These are phyloP conservation scores for Colletotrichum endophyticum DNA, from an alignment of 2,329 filamentous ascomycete species.

Conservation along the genomic window DNA sequence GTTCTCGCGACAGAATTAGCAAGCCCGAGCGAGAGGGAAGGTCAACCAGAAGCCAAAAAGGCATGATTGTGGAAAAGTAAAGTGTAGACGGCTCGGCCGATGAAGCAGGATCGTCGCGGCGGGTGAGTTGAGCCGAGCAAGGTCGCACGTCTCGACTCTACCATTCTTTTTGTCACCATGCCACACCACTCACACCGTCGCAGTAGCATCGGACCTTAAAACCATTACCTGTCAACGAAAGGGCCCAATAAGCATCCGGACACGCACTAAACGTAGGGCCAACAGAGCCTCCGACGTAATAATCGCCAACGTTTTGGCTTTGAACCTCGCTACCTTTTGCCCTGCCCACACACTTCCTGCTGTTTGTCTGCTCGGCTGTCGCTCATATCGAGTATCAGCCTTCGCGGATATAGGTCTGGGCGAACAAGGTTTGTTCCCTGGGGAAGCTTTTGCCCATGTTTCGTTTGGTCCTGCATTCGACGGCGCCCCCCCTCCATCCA, in stretches of 20 bases:
- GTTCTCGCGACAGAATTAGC: not conserved
- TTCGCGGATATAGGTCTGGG: not conserved
- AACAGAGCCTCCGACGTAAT: not conserved
- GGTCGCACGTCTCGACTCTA: not conserved
- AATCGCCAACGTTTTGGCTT: not conserved
- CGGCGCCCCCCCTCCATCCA: not conserved
- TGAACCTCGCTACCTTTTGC: not conserved
- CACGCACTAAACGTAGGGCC: not conserved
- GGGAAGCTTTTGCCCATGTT: conserved; percentile 20
- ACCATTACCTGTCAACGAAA: not conserved
- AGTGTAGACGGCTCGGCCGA: not conserved
- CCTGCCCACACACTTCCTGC: not conserved
- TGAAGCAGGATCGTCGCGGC: not conserved
- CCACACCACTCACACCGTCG: not conserved
- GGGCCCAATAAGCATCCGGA: not conserved
- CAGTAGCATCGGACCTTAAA: not conserved
- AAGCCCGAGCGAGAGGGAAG: not conserved
- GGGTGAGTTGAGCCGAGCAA: not conserved
- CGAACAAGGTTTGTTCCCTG: not conserved
- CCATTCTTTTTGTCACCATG: not conserved
- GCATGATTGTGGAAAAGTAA: not conserved
- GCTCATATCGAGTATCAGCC: not conserved
- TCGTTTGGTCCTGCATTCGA: conserved; percentile 2
- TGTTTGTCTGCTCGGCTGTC: not conserved
- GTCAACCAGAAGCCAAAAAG: not conserved